Evolutionary conservation across 2,329 filamentous ascomycete species (phyloP).

Genomic region (Exophiala sp.): DNA sequence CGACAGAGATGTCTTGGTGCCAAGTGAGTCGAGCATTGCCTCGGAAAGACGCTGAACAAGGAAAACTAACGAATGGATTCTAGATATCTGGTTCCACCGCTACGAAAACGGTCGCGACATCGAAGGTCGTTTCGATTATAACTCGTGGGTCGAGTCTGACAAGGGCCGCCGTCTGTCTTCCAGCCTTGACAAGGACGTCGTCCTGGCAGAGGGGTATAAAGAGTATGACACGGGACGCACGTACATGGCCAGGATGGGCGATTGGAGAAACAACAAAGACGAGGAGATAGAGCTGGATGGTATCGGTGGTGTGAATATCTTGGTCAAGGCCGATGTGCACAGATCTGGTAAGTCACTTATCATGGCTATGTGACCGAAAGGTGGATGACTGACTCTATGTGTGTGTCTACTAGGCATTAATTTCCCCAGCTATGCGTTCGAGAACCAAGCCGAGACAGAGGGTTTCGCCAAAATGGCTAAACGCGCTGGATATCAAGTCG

Average conservation of each 20-base stretch:
- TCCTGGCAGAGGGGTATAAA: slow-evolving; percentile 93
- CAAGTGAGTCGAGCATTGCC: slow-evolving; percentile 64
- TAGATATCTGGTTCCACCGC: slow-evolving; percentile 96
- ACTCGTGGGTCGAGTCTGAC: slow-evolving; percentile 95
- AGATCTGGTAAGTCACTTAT: slow-evolving; percentile 65
- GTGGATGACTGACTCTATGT: slow-evolving; percentile 25
- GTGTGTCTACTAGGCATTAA: slow-evolving; percentile 69
- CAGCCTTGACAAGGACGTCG: slow-evolving; percentile 70
- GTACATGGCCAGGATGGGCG: slow-evolving; percentile 87
- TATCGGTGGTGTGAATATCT: slow-evolving; percentile 93
- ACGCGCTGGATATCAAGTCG: slow-evolving; percentile 85
- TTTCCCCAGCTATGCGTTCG: slow-evolving; percentile 93
- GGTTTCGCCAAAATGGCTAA: slow-evolving; percentile 99
- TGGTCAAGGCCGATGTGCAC: slow-evolving; percentile 97
- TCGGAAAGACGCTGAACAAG: slow-evolving; percentile 22
- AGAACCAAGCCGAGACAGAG: slow-evolving; percentile 98
- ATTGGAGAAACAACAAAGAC: slow-evolving; percentile 89
- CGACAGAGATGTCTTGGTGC: slow-evolving; percentile 87
- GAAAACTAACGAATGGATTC: neutral
- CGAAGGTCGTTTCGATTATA: slow-evolving; percentile 97
- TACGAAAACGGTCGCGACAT: slow-evolving; percentile 79
- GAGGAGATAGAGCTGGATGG: slow-evolving; percentile 90
- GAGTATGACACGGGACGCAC: slow-evolving; percentile 86
- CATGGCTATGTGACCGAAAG: neutral
- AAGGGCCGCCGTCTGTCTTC: slow-evolving; percentile 73